A percentile compares a stretch with the other conserved stretches of the same genome.
phyloP scores from a whole-genome alignment of 805 yeast genomes.

The Tetrapisispora phaffii region DNA sequence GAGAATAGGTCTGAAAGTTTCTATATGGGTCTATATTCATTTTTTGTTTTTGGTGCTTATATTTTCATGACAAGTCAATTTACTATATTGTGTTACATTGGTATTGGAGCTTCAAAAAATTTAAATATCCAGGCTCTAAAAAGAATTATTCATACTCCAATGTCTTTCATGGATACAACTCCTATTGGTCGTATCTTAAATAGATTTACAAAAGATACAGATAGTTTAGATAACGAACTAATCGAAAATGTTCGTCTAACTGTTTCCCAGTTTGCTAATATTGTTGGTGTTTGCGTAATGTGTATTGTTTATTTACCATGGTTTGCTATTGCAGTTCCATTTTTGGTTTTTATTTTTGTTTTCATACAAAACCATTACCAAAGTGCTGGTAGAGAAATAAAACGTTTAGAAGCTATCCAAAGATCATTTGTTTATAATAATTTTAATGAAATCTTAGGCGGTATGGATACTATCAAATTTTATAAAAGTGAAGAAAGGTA shows the following conservation, averaged over 20 bases:
- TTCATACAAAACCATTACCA: conserved; percentile 37
- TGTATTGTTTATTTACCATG: conserved; percentile 69
- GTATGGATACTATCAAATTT: conserved; percentile 40
- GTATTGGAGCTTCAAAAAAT: conserved; percentile 42
- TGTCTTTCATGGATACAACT: conserved; percentile 75
- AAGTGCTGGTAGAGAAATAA: conserved; percentile 42
- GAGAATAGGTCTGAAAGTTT: conserved; percentile 37
- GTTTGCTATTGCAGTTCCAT: conserved; percentile 63
- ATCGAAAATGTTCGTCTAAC: conserved; percentile 59
- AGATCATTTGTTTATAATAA: conserved; percentile 44
- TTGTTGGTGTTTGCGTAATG: conserved; percentile 56
- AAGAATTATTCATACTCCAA: conserved; percentile 63
- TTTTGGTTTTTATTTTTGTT: conserved; percentile 38
- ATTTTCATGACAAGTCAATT: conserved; percentile 34
- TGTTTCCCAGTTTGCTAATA: conserved; percentile 41
- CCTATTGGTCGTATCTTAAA: conserved; percentile 82
- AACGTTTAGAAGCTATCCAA: conserved; percentile 42
- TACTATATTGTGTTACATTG: conserved; percentile 31
- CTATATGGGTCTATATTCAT: conserved; percentile 69
- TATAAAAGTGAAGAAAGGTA: conserved; percentile 33
- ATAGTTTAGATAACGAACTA: conserved; percentile 71
- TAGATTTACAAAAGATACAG: conserved; percentile 82
- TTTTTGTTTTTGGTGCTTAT: conserved; percentile 41
- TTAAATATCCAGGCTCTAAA: conserved; percentile 55
- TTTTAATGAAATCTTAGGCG: conserved; percentile 41